These are phyloP conservation scores for Aspergillus floridensis DNA, from an alignment of 2,329 filamentous ascomycete species.

Conservation along the genomic window DNA sequence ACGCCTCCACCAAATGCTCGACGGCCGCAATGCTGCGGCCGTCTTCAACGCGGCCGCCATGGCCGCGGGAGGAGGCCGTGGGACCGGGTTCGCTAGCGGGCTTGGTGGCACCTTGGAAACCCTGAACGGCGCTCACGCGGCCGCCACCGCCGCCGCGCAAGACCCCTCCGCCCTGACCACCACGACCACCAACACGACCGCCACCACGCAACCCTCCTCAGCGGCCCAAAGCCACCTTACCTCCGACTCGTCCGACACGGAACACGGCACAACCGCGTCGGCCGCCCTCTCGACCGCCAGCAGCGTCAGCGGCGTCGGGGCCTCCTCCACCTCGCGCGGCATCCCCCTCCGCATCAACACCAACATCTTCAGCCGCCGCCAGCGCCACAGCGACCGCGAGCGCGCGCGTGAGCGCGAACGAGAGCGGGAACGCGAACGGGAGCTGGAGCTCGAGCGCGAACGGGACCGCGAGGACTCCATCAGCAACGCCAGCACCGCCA, in stretches of 20 bases:
- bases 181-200: conserved; percentile 17
- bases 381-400: conserved; percentile 16
- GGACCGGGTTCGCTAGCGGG: conserved; percentile 67
- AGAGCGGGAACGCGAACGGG: conserved; percentile 18
- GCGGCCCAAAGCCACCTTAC: conserved; percentile 31
- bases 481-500: conserved; percentile 38
- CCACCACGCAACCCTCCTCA: conserved; percentile 15
- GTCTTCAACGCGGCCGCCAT: conserved; percentile 98
- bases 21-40: conserved; percentile 90
- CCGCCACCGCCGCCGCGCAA: conserved; percentile 17
- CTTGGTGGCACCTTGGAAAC: conserved; percentile 45
- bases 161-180: not conserved
- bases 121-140: conserved; percentile 37
- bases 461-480: conserved; percentile 41
- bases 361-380: conserved; percentile 29
- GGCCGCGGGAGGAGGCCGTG: conserved; percentile 89
- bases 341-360: conserved; percentile 43
- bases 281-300: conserved; percentile 27
- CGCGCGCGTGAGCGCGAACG: conserved; percentile 28
- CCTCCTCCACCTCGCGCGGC: conserved; percentile 24
- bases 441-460: conserved; percentile 27
- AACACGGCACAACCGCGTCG: conserved; percentile 29
- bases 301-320: conserved; percentile 25
- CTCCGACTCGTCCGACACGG: conserved; percentile 42
- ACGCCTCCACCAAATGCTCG: conserved; percentile 80